Evolutionary conservation across 2,329 filamentous ascomycete species (phyloP).

Genomic region (Claviceps spartinae): DNA sequence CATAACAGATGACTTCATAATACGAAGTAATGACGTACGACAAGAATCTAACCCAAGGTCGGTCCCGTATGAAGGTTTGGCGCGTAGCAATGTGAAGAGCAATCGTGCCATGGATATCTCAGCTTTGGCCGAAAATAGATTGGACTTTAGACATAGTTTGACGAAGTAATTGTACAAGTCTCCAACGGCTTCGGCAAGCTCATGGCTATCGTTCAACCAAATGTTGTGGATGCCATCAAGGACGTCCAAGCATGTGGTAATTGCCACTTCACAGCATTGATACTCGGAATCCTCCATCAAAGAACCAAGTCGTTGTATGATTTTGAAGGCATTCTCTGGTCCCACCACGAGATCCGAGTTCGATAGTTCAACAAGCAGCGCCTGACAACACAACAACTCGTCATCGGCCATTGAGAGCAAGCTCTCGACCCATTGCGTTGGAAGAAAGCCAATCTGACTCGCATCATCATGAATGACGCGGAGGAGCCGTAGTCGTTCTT

Average conservation of each 20-base stretch:
- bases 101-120: constrained; percentile 55
- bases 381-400: constrained; percentile 38
- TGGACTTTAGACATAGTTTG: constrained; percentile 49
- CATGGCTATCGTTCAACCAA: constrained; percentile 47
- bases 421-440: constrained; percentile 34
- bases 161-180: constrained; percentile 74
- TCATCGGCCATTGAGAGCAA: constrained; percentile 36
- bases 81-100: constrained; percentile 54
- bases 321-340: constrained; percentile 28
- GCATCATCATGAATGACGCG: constrained; percentile 27
- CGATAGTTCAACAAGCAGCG: constrained; percentile 38
- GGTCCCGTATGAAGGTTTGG: constrained; percentile 53
- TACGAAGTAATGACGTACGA: constrained; percentile 58
- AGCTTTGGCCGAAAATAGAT: constrained; percentile 54
- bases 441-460: constrained; percentile 34
- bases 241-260: constrained; percentile 53
- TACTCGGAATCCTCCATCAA: constrained; percentile 45
- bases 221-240: constrained; percentile 48
- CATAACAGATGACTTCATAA: constrained; percentile 54
- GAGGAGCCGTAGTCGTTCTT: constrained; percentile 31
- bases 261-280: constrained; percentile 60
- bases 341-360: constrained; percentile 37
- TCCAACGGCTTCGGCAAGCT: constrained; percentile 51
- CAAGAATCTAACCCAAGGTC: constrained; percentile 42
- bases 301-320: constrained; percentile 37